phyloP scores from a whole-genome alignment of 352 stramenopile genomes.

The Phytophthora sp. region DNA sequence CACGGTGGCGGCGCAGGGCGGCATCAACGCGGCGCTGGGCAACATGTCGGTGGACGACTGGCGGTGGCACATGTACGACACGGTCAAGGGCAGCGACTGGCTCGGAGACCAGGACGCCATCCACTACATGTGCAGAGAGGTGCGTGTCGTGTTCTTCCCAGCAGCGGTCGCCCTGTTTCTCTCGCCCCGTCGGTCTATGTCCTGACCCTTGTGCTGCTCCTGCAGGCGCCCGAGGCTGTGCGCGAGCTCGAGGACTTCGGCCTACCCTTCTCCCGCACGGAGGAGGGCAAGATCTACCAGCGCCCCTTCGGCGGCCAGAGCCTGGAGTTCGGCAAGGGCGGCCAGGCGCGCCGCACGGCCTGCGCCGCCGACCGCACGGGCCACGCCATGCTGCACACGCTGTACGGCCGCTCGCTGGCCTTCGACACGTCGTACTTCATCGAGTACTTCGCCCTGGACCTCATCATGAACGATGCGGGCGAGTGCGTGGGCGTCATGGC shows the following conservation, averaged over 20 bases:
- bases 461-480: slow-evolving; percentile 95
- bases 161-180: background rate
- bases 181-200: slow-evolving; percentile 52
- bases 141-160: slow-evolving; percentile 5
- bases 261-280: slow-evolving; percentile 96
- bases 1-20: slow-evolving; percentile 96
- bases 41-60: slow-evolving; percentile 98
- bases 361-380: slow-evolving; percentile 96
- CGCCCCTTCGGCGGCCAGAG: slow-evolving; percentile 96
- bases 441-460: slow-evolving; percentile 97
- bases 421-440: slow-evolving; percentile 99
- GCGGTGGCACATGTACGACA: slow-evolving; percentile 98
- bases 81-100: slow-evolving; percentile 97
- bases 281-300: slow-evolving; percentile 98
- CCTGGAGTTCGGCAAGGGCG: slow-evolving; percentile 96
- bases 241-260: slow-evolving; percentile 97
- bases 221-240: slow-evolving; percentile 67
- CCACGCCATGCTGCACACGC: slow-evolving; percentile 97
- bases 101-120: slow-evolving; percentile 98
- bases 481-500: slow-evolving; percentile 94
- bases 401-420: slow-evolving; percentile 95
- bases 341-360: slow-evolving; percentile 94
- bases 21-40: slow-evolving; percentile 97
- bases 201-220: slow-evolving; percentile 1
- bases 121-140: slow-evolving; percentile 98